Evolutionary conservation across 208 protist genomes (phyloP), one percentile per base, ranked within the genome.

Genomic region (Leishmania tarentolae): DNA sequence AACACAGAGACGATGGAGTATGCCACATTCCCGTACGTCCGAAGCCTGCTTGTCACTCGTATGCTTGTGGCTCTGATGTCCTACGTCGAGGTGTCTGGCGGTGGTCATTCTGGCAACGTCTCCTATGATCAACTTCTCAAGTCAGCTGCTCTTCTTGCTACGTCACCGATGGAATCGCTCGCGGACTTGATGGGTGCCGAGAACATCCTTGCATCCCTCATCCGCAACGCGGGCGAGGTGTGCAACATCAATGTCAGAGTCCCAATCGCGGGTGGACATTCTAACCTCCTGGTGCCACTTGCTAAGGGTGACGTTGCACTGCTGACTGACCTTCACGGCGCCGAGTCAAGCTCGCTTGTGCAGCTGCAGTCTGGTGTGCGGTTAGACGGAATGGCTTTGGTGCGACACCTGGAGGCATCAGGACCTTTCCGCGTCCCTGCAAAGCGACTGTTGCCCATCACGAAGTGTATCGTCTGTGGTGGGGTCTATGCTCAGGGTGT

Each of bases 41-140:
- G 92, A 21, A 91, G 88, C 37, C 96, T 95, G 71, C 81, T 98
- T 15, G 85, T 96, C 3, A 95, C 92, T 21, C 93, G 95, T 31
- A 93, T 98, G 83, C 86, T 98, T 44, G 90, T 94, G 37, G 95
- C 95, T n/a, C 84, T 98, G 31, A 88, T 89, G 77, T 92, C 95
- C 3, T 98, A 90, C 72, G 87, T 94, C 37, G 89, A 94, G 79
- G 85, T 81, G 40, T 61, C 73, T 17, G 59, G 70, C 9, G 61
- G 40, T 9, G 69, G 40, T 65, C 44, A 71, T 42, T n/a, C 69
- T 0, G 40, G 68, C 78, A 70, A 42, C 63, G 85, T 93, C 86
- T 91, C 79, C 7, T 93, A 90, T 77, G 74, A 84, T 37, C 70
- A 77, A 52, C 86, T 93, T 47, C 84, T 93, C 70, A 76, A 83